Conservation (phyloP, 768 basidiomycete genomes). For the Suillus clintonianus region DNA sequence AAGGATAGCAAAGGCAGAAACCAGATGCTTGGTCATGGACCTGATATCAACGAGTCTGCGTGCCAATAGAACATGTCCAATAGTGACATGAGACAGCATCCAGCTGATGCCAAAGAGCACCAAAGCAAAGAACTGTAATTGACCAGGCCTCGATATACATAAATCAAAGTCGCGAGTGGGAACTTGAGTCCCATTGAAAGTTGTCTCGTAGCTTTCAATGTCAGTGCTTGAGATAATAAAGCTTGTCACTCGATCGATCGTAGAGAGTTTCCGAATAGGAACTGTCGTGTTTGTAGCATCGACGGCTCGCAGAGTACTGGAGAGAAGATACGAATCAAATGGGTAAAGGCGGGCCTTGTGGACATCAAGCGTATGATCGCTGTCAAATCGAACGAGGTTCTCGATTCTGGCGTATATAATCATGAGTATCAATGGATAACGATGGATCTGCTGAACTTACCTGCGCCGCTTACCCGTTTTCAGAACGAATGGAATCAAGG, state of each 20-base stretch:
- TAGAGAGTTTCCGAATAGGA: conserved; percentile 44
- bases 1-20: conserved; percentile 42
- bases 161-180: conserved; percentile 49
- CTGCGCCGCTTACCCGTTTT: conserved; percentile 43
- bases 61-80: conserved; percentile 48
- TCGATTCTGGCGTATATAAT: conserved; percentile 42
- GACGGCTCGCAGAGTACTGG: conserved; percentile 48
- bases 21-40: conserved; percentile 38
- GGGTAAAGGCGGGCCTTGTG: conserved; percentile 56
- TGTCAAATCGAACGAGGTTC: conserved; percentile 58
- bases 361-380: conserved; percentile 56
- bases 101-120: conserved; percentile 50
- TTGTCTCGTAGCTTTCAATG: conserved; percentile 36
- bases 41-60: conserved; percentile 34
- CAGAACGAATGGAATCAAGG: conserved; percentile 43
- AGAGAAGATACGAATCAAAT: conserved; percentile 55
- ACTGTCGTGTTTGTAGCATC: conserved; percentile 36
- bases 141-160: conserved; percentile 44
- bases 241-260: conserved; percentile 47
- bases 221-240: conserved; percentile 46
- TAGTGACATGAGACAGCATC: conserved; percentile 54
- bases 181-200: conserved; percentile 14
- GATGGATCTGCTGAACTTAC: conserved; percentile 26
- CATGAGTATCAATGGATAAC: background rate
- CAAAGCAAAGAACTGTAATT: conserved; percentile 45